Conservation (phyloP, 352 stramenopile species). For the Globisporangium sylvaticum region DNA sequence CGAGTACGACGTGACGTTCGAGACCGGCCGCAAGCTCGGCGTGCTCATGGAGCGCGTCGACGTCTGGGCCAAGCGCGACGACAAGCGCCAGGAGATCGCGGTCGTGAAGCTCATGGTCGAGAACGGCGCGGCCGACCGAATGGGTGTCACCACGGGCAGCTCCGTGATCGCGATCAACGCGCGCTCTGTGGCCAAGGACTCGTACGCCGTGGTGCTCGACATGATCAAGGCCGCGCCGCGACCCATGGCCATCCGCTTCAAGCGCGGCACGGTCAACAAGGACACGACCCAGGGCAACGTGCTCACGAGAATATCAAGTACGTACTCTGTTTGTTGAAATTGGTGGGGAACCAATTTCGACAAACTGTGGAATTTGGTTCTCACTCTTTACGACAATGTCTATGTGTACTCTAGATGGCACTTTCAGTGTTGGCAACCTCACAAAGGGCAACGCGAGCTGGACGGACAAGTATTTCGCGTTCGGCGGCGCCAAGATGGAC, state of each 20-base stretch:
- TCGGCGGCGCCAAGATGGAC: constrained; percentile 75
- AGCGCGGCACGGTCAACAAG: constrained; percentile 57
- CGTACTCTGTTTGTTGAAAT: constrained; percentile 2
- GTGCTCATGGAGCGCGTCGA: constrained; percentile 82
- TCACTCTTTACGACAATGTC: constrained; percentile 10
- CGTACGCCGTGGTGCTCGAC: constrained; percentile 63
- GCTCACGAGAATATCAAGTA: constrained; percentile 82
- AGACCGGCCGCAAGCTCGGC: constrained; percentile 70
- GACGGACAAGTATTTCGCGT: constrained; percentile 80
- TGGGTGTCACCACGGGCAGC: constrained; percentile 61
- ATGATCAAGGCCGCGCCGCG: constrained; percentile 76
- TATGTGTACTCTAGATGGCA: constrained; percentile 46
- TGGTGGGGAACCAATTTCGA: background rate
- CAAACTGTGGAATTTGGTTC: constrained; percentile 10
- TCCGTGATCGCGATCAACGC: constrained; percentile 74
- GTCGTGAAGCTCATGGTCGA: constrained; percentile 83
- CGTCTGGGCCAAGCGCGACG: constrained; percentile 46
- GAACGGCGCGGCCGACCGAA: constrained; percentile 64
- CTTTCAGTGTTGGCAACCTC: constrained; percentile 80
- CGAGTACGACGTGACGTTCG: constrained; percentile 79
- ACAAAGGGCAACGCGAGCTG: constrained; percentile 73
- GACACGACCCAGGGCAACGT: constrained; percentile 66
- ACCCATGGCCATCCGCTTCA: constrained; percentile 70
- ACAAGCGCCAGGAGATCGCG: constrained; percentile 55
- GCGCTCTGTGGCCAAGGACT: constrained; percentile 47